Evolutionary conservation across 208 protist species (phyloP), one percentile per base, ranked within the genome.

Genomic region (Crithidia expoeki): DNA sequence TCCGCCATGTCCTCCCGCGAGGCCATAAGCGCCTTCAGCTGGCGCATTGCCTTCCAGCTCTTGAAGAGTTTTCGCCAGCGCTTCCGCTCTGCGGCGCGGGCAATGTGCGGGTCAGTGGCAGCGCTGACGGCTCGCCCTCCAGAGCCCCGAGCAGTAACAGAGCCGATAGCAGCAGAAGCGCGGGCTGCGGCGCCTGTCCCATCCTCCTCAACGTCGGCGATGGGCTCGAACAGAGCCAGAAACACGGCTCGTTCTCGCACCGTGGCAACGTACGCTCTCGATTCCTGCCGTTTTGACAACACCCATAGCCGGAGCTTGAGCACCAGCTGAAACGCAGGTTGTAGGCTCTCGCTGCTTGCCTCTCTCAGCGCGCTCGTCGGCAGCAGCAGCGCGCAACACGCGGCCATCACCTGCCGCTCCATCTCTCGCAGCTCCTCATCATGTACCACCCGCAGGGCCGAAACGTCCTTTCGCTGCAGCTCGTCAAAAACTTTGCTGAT

Each of bases 21-120:
- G 11, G 81, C 79, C 52, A 90, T 76, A 59, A 93, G 81, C 36
- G 83, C 83, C 70, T 94, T 92, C 11, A 95, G 65, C 30, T 84
- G 67, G 17, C 88, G 72, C 56, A 94, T 69, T 3, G 80, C 58
- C 44, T 94, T 95, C 92, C 94, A 97, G 57, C 61, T 86, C 52
- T 86, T 85, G 71, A 96, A 96, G 49, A 95, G 79, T 44, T 70
- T 74, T 49, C 81, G 84, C 92, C 94, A 97, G 50, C 85, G 86
- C 38, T 86, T 57, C 47, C 88, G 77, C 56, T 84, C 56, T 19
- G 71, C 79, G 30, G 63, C 27, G 38, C 81, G 73, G 57, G 63
- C 78, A 16, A 27, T 53, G 38, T 67, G 36, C n/a, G 55, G 28
- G 47, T 69, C 65, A 2, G 62, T 16, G 19, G 27, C 12, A 40